Conservation (phyloP, 2,329 filamentous ascomycete genomes). For the Sarocladiaceae sp. region DNA sequence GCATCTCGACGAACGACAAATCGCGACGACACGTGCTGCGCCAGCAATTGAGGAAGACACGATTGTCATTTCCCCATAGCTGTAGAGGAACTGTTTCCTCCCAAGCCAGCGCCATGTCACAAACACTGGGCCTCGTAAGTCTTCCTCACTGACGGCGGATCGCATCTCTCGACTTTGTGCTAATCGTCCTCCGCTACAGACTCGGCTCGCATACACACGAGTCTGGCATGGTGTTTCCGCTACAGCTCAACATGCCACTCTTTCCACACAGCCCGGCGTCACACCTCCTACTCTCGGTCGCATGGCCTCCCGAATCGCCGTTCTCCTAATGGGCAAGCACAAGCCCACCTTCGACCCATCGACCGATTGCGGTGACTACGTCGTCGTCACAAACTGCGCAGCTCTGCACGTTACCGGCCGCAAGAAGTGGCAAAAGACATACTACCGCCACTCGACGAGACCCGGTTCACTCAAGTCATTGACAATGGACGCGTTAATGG, state of each 20-base stretch:
- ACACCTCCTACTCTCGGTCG: constrained; percentile 81
- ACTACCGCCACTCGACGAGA: constrained; percentile 90
- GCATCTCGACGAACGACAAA: neutral
- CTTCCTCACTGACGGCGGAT: neutral
- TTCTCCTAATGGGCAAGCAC: constrained; percentile 95
- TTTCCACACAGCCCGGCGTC: constrained; percentile 52
- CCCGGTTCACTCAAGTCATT: constrained; percentile 83
- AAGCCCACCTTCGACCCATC: constrained; percentile 97
- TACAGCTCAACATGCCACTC: constrained; percentile 58
- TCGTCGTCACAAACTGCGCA: constrained; percentile 87
- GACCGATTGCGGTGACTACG: constrained; percentile 98
- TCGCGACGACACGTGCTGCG: neutral
- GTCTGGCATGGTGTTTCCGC: constrained; percentile 87
- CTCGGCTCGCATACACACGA: constrained; percentile 91
- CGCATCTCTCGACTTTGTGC: constrained; percentile 9
- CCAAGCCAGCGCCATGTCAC: constrained; percentile 57
- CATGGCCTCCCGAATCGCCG: constrained; percentile 80
- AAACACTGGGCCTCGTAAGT: constrained; percentile 70
- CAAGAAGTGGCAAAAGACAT: constrained; percentile 91
- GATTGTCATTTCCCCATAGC: neutral
- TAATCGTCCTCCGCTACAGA: constrained; percentile 49
- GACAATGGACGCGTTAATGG: constrained; percentile 93
- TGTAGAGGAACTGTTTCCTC: neutral
- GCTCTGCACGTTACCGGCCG: constrained; percentile 84
- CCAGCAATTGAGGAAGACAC: neutral